Evolutionary conservation across 495 filamentous ascomycete species (phyloP).

Genomic region (Xylaria venustula): DNA sequence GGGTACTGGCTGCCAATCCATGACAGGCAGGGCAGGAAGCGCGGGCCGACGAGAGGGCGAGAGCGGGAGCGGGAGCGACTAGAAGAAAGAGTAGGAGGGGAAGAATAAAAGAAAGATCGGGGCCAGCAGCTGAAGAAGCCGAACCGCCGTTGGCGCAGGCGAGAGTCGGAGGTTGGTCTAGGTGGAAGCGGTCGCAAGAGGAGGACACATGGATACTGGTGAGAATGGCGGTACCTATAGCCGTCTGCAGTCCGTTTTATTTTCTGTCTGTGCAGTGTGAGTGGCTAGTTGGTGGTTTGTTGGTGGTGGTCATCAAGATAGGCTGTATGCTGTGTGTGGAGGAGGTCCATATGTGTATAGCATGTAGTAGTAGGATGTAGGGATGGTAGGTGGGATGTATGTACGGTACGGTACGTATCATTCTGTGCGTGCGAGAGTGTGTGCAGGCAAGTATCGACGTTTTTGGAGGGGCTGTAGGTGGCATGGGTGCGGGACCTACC

Average conservation of each 20-base stretch:
- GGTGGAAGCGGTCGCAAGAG: slow-evolving; percentile 4
- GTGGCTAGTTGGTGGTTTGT: neutral
- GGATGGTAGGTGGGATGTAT: neutral
- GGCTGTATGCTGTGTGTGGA: no score
- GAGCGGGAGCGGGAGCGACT: neutral
- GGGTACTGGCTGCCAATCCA: slow-evolving; percentile 91
- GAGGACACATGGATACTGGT: neutral
- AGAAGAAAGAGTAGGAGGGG: neutral
- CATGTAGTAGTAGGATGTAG: no score
- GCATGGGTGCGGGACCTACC: neutral
- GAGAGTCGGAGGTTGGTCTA: neutral
- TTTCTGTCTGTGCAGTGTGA: neutral
- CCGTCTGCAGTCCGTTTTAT: neutral
- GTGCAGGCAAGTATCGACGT: neutral
- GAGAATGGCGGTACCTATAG: neutral
- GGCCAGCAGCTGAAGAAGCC: neutral
- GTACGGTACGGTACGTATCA: neutral
- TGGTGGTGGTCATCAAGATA: neutral
- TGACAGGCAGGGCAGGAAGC: slow-evolving; percentile 41
- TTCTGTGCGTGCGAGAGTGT: neutral
- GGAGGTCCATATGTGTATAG: no score
- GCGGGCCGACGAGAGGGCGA: neutral
- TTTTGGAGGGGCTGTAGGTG: neutral
- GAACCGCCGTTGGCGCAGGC: neutral
- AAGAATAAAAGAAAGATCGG: neutral